Percentiles rank a stretch among this genome's conserved stretches.
These are phyloP conservation scores for Colletotrichum eremochloae DNA, from an alignment of 2,329 filamentous ascomycete species.

Conservation along the genomic window DNA sequence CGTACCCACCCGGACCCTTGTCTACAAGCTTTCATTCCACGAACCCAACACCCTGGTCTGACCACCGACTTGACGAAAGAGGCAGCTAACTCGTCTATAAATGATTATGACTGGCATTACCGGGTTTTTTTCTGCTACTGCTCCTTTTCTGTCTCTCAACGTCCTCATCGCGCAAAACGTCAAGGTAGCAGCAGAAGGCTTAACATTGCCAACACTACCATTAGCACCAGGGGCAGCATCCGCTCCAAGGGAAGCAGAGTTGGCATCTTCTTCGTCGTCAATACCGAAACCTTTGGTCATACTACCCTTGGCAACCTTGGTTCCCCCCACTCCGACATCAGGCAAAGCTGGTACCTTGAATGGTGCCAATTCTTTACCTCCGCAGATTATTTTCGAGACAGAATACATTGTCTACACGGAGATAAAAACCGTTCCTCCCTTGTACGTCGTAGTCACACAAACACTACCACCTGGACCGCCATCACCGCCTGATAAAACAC, in stretches of 20 bases:
- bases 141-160: slow-evolving; percentile 17
- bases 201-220: slow-evolving; percentile 9
- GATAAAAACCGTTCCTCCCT: slow-evolving; percentile 10
- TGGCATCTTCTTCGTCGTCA: not conserved
- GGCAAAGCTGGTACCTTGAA: not conserved
- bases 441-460: slow-evolving; percentile 23
- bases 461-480: not conserved
- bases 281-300: not conserved
- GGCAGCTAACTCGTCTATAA: not conserved
- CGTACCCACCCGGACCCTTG: not conserved
- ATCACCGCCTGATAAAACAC: not conserved
- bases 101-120: slow-evolving; percentile 23
- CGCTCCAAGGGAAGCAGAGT: not conserved
- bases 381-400: slow-evolving; percentile 31
- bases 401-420: slow-evolving; percentile 22
- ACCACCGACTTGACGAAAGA: not conserved
- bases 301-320: not conserved
- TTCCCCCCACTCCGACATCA: not conserved
- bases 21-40: slow-evolving; percentile 11
- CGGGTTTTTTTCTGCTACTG: slow-evolving; percentile 1
- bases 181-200: not conserved
- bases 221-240: not conserved
- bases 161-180: slow-evolving; percentile 1
- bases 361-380: not conserved
- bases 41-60: slow-evolving; percentile 9